Evolutionary conservation across 495 filamentous ascomycete species (phyloP).

Genomic region (Lophiotrema nucula): DNA sequence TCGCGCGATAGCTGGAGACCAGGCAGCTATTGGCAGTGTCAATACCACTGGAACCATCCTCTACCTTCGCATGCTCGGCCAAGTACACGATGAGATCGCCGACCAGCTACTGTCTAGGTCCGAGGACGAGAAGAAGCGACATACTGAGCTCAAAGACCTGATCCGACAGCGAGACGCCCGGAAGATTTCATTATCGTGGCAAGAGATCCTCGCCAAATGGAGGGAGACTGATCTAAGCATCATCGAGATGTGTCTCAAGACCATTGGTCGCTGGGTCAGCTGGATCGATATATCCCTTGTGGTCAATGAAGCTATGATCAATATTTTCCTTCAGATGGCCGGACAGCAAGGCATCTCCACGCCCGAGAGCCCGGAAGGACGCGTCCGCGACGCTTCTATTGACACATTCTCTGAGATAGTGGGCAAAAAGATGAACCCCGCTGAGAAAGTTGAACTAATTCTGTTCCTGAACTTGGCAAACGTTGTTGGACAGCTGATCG

Average conservation of each 20-base stretch:
- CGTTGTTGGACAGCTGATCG: conserved; percentile 77
- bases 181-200: conserved; percentile 85
- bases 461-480: conserved; percentile 78
- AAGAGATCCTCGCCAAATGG: conserved; percentile 83
- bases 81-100: conserved; percentile 95
- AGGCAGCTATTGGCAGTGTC: conserved; percentile 40
- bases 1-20: conserved; percentile 58
- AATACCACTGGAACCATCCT: conserved; percentile 76
- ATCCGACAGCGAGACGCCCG: conserved; percentile 78
- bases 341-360: conserved; percentile 58
- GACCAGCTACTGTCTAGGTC: conserved; percentile 80
- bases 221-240: conserved; percentile 68
- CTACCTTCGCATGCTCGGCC: conserved; percentile 81
- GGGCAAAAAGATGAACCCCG: conserved; percentile 93
- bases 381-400: conserved; percentile 80
- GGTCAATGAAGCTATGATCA: conserved; percentile 82
- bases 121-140: conserved; percentile 69
- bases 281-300: conserved; percentile 96
- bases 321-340: conserved; percentile 71
- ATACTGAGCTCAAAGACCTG: conserved; percentile 84
- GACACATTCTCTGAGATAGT: conserved; percentile 93
- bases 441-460: conserved; percentile 92
- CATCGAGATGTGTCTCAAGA: conserved; percentile 81
- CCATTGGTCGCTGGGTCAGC: conserved; percentile 91
- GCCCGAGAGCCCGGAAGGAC: conserved; percentile 61